These are phyloP conservation scores for Ganoderma lucidum DNA, from an alignment of 1,284 basidiomycete species.

Conservation along the genomic window DNA sequence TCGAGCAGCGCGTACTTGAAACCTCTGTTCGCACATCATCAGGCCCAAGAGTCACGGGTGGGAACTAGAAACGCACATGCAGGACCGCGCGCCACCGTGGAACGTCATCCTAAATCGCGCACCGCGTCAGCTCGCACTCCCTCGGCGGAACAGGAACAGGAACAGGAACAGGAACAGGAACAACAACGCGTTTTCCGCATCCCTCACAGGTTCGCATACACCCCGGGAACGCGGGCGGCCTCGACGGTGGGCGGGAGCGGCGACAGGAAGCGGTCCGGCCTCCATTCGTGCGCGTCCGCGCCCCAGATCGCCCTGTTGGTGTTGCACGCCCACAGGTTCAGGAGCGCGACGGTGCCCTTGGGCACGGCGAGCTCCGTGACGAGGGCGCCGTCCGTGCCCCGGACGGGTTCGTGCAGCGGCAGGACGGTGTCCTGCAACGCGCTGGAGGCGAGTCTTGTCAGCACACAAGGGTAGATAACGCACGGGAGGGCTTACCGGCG, in stretches of 20 bases:
- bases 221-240: constrained; percentile 35
- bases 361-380: constrained; percentile 48
- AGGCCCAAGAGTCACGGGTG: not conserved
- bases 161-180: no score
- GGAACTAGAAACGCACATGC: not conserved
- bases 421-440: constrained; percentile 30
- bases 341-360: constrained; percentile 54
- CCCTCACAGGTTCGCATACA: constrained; percentile 36
- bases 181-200: no score
- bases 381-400: constrained; percentile 39
- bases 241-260: constrained; percentile 33
- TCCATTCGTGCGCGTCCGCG: constrained; percentile 60
- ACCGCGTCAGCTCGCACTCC: not conserved
- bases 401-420: constrained; percentile 37
- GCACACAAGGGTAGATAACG: not conserved
- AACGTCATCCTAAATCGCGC: constrained; percentile 16
- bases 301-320: constrained; percentile 60
- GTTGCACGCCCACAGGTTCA: constrained; percentile 59
- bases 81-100: not conserved
- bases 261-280: constrained; percentile 44
- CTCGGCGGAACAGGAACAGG: not conserved
- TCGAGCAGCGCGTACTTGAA: constrained; percentile 13
- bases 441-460: constrained; percentile 26
- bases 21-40: not conserved
- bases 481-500: constrained; percentile 7